Evolutionary conservation across 2,329 filamentous ascomycete species (phyloP).

Genomic region (Pseudonectria foliicola): DNA sequence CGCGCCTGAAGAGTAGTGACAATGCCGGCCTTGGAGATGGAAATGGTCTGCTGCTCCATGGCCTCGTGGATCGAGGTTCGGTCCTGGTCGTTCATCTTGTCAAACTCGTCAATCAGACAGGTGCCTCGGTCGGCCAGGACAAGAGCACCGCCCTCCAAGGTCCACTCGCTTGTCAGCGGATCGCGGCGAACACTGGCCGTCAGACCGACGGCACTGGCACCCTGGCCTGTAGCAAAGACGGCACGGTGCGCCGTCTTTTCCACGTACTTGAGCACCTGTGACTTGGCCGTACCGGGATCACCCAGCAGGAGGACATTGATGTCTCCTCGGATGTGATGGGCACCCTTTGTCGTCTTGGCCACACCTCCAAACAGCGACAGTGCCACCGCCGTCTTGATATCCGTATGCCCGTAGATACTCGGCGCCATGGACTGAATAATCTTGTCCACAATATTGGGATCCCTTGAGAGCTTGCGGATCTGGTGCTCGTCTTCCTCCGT

Average conservation of each 20-base stretch:
- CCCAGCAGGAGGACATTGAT: conserved; percentile 96
- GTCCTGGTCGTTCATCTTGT: conserved; percentile 99
- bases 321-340: conserved; percentile 87
- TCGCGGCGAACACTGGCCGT: conserved; percentile 94
- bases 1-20: conserved; percentile 94
- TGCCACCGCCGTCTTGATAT: conserved; percentile 95
- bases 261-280: conserved; percentile 93
- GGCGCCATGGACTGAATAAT: conserved; percentile 89
- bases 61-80: conserved; percentile 98
- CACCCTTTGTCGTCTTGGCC: conserved; percentile 81
- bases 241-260: conserved; percentile 96
- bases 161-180: conserved; percentile 94
- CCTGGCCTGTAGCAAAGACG: conserved; percentile 95
- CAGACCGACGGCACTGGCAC: conserved; percentile 93
- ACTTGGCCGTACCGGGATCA: conserved; percentile 96
- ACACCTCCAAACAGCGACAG: conserved; percentile 93
- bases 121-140: conserved; percentile 93
- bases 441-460: conserved; percentile 88
- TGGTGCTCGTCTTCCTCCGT: conserved; percentile 91
- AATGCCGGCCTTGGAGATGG: conserved; percentile 96
- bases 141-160: conserved; percentile 87
- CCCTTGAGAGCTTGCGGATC: conserved; percentile 80
- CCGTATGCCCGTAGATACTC: conserved; percentile 92
- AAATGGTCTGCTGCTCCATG: conserved; percentile 99
- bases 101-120: conserved; percentile 96